Conservation (phyloP, 768 basidiomycete genomes). For the Phanerodontia chrysosporium region DNA sequence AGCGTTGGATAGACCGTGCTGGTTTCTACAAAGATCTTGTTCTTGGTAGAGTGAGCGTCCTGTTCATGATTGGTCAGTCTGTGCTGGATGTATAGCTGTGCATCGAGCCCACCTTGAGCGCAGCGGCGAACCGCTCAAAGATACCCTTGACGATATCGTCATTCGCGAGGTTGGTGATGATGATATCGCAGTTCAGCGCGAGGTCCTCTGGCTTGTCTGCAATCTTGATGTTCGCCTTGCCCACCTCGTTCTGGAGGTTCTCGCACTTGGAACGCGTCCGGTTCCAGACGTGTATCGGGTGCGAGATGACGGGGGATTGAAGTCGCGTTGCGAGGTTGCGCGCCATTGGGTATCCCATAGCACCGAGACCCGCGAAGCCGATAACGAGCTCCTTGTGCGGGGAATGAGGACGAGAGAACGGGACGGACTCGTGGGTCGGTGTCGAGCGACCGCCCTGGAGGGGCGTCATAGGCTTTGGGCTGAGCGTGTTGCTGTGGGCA, state of each 20-base stretch:
- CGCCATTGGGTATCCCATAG: conserved; percentile 77
- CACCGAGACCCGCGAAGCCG: conserved; percentile 52
- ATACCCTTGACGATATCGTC: conserved; percentile 66
- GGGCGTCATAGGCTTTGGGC: conserved; percentile 1
- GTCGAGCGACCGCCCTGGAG: background rate
- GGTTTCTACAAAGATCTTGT: conserved; percentile 82
- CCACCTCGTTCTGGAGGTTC: conserved; percentile 51
- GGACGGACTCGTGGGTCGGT: conserved; percentile 15
- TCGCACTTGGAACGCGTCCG: conserved; percentile 61
- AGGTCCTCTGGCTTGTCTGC: conserved; percentile 57
- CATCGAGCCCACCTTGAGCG: conserved; percentile 45
- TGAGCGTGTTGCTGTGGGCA: no score
- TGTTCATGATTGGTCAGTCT: conserved; percentile 11
- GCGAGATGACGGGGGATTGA: conserved; percentile 30
- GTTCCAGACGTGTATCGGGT: conserved; percentile 73
- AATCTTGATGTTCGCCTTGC: conserved; percentile 47
- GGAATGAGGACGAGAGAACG: conserved; percentile 59
- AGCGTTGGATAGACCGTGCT: conserved; percentile 54
- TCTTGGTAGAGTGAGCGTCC: conserved; percentile 36
- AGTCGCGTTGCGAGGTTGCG: conserved; percentile 66
- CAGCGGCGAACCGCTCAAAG: conserved; percentile 56
- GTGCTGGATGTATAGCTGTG: background rate
- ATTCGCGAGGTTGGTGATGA: conserved; percentile 68
- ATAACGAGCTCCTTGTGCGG: conserved; percentile 40
- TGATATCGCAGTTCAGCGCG: conserved; percentile 64